These are phyloP conservation scores for Rachicladosporium sp. DNA, from an alignment of 2,329 filamentous ascomycete genomes.

Conservation along the genomic window DNA sequence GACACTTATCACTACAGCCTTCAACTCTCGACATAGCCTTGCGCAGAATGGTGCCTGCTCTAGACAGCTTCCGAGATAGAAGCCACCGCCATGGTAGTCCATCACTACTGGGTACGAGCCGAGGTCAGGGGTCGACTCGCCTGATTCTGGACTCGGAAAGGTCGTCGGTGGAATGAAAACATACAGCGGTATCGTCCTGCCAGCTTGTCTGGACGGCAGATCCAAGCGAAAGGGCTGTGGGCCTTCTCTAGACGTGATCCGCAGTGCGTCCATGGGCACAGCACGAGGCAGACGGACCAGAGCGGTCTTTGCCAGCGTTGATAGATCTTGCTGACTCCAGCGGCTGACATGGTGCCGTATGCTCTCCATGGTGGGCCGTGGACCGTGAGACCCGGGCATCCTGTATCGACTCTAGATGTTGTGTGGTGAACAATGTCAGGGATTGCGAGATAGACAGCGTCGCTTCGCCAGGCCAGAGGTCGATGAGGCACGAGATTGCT, in stretches of 20 bases:
- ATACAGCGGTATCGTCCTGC: slow-evolving; percentile 27
- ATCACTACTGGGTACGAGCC: slow-evolving; percentile 25
- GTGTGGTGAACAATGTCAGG: too few relatives aligned
- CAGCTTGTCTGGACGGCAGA: slow-evolving; percentile 25
- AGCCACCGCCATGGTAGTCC: slow-evolving; percentile 33
- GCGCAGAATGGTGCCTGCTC: slow-evolving; percentile 37
- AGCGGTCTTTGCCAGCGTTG: slow-evolving; percentile 9
- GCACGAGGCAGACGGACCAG: slow-evolving; percentile 6
- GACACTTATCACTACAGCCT: slow-evolving; percentile 33
- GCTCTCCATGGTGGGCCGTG: too few relatives aligned
- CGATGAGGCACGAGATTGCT: too few relatives aligned
- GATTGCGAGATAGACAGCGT: too few relatives aligned
- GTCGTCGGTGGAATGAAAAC: slow-evolving; percentile 28
- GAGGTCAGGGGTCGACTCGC: slow-evolving; percentile 10
- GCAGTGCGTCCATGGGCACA: slow-evolving; percentile 3
- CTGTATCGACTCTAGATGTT: too few relatives aligned
- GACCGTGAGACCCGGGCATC: too few relatives aligned
- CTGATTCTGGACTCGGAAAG: slow-evolving; percentile 10
- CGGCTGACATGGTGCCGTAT: too few relatives aligned
- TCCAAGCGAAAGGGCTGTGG: slow-evolving; percentile 31
- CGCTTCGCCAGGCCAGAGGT: too few relatives aligned
- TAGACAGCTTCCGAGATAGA: slow-evolving; percentile 31
- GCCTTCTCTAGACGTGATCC: slow-evolving; percentile 26
- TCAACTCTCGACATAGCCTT: slow-evolving; percentile 32
- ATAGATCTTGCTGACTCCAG: slow-evolving; percentile 6